phyloP scores from a whole-genome alignment of 75 land plant species.

The Cupressus sempervirens region DNA sequence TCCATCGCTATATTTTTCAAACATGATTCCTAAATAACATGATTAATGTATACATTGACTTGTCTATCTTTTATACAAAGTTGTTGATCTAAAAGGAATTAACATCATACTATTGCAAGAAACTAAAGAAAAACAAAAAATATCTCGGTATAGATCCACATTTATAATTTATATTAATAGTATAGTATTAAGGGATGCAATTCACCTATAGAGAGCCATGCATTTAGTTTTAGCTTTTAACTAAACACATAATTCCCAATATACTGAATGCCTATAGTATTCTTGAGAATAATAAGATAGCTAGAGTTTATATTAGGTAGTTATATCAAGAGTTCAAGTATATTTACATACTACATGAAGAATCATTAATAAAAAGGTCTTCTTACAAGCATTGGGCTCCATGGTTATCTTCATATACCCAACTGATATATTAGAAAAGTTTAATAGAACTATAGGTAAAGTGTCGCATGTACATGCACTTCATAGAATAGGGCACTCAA shows the following conservation, averaged over 20 bases:
- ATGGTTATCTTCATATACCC: not conserved
- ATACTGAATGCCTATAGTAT: too few relatives aligned
- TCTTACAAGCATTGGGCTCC: not conserved
- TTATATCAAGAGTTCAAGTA: not conserved
- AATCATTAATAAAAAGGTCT: not conserved
- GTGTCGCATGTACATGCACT: not conserved
- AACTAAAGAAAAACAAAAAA: too few relatives aligned
- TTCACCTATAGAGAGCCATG: not conserved
- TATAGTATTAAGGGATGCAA: not conserved
- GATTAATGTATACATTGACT: too few relatives aligned
- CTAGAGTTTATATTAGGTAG: not conserved
- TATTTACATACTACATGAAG: not conserved
- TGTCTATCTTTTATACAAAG: not conserved
- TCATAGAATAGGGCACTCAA: conserved; percentile 6
- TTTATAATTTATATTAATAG: too few relatives aligned
- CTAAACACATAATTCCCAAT: not conserved
- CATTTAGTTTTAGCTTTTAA: too few relatives aligned
- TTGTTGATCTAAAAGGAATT: not conserved
- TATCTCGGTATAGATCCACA: too few relatives aligned
- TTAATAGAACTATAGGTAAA: not conserved
- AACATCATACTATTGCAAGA: not conserved
- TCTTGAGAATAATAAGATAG: not conserved
- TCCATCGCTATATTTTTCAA: too few relatives aligned
- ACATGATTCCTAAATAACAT: too few relatives aligned
- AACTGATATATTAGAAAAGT: not conserved